Conservation (phyloP, 192 early-diverging fungal genomes). For the Coemansia sp. region DNA sequence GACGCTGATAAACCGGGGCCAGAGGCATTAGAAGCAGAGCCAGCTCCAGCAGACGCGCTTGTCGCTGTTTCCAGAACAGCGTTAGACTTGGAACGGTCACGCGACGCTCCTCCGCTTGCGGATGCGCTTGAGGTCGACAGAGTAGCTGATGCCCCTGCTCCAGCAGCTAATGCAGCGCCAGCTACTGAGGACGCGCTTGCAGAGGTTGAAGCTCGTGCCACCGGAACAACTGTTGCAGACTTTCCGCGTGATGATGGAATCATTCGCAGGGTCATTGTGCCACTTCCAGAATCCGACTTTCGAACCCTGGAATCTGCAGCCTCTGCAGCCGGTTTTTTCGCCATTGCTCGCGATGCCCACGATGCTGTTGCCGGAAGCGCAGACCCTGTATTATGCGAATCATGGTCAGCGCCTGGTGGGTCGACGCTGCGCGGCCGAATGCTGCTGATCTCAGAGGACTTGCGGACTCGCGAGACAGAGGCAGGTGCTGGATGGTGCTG, state of each 20-base stretch:
- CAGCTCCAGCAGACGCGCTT: too few species aligned
- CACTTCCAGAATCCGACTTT: slow-evolving; percentile 19
- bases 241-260: slow-evolving; percentile 37
- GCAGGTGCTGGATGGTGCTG: not conserved
- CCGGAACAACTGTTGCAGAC: slow-evolving; percentile 8
- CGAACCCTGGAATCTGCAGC: slow-evolving; percentile 15
- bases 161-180: not conserved
- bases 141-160: not conserved
- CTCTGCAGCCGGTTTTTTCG: slow-evolving; percentile 33
- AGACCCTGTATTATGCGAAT: slow-evolving; percentile 24
- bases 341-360: slow-evolving; percentile 44
- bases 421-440: slow-evolving; percentile 38
- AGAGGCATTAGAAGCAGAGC: not conserved
- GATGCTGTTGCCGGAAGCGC: slow-evolving; percentile 53
- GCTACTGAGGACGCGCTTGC: slow-evolving; percentile 2
- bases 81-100: slow-evolving; percentile 1
- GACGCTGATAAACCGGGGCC: not conserved
- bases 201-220: not conserved
- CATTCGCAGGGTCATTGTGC: slow-evolving; percentile 52
- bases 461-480: slow-evolving; percentile 21
- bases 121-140: not conserved
- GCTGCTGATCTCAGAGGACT: slow-evolving; percentile 23
- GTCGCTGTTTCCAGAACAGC: not conserved
- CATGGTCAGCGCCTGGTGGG: slow-evolving; percentile 11
- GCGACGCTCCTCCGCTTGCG: not conserved